Conservation (phyloP, 257 asterid species). For the Pogostemon cablin region DNA sequence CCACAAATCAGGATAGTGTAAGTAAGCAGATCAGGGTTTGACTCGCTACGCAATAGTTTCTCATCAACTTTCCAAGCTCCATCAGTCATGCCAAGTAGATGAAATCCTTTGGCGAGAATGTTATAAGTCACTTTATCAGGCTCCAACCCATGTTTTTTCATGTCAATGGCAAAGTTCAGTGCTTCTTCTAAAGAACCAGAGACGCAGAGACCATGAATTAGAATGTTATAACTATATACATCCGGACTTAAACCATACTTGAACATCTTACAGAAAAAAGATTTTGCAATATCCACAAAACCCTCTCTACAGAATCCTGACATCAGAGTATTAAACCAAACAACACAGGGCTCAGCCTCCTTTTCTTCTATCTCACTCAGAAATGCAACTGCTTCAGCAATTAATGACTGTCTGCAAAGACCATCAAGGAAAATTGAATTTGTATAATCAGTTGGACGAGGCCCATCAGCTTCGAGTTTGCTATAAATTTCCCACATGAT, state of each 20-base stretch:
- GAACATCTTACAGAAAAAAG: conserved; percentile 69
- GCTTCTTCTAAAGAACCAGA: conserved; percentile 79
- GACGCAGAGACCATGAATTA: conserved; percentile 68
- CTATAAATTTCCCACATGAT: conserved; percentile 54
- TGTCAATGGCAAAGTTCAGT: conserved; percentile 52
- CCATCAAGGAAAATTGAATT: conserved; percentile 68
- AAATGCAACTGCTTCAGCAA: conserved; percentile 65
- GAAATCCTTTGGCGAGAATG: conserved; percentile 73
- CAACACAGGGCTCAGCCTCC: conserved; percentile 50
- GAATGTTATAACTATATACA: conserved; percentile 63
- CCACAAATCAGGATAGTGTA: conserved; percentile 56
- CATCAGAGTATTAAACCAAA: conserved; percentile 66
- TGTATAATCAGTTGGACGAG: conserved; percentile 52
- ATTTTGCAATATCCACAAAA: conserved; percentile 56
- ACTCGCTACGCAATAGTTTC: conserved; percentile 41
- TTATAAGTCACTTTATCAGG: conserved; percentile 71
- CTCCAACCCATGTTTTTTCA: conserved; percentile 71
- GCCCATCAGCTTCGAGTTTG: conserved; percentile 52
- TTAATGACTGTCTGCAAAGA: conserved; percentile 63
- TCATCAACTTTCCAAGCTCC: conserved; percentile 45
- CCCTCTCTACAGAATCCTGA: conserved; percentile 75
- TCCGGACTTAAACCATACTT: conserved; percentile 74
- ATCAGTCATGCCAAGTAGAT: conserved; percentile 58
- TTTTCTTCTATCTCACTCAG: conserved; percentile 44
- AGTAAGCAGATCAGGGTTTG: conserved; percentile 52